Evolutionary conservation across 2,329 filamentous ascomycete species (phyloP).

Genomic region (Huntiella bhutanensis): DNA sequence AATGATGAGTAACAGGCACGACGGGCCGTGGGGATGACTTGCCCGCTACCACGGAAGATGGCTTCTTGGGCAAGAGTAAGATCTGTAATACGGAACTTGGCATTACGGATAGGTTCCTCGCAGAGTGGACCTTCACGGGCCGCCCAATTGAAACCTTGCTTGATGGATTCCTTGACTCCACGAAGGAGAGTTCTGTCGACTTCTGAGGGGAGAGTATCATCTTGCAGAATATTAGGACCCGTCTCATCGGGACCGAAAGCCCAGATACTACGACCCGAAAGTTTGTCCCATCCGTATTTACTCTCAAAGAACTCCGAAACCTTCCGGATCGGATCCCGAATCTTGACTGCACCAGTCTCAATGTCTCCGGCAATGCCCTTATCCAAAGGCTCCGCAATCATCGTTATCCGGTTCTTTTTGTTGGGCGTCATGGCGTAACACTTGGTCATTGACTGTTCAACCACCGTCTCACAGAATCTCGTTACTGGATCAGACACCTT

Average conservation of each 20-base stretch:
- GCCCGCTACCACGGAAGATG: constrained; percentile 86
- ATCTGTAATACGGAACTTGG: constrained; percentile 92
- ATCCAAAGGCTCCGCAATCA: constrained; percentile 91
- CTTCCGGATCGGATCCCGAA: constrained; percentile 79
- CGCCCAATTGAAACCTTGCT: constrained; percentile 94
- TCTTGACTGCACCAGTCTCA: constrained; percentile 73
- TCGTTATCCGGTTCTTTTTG: constrained; percentile 98
- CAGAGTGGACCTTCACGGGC: constrained; percentile 87
- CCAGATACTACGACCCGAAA: constrained; percentile 92
- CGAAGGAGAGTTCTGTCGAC: constrained; percentile 83
- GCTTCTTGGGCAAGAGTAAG: constrained; percentile 70
- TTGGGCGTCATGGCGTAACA: constrained; percentile 96
- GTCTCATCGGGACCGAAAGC: constrained; percentile 92
- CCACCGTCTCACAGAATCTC: constrained; percentile 91
- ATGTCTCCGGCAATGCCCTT: constrained; percentile 91
- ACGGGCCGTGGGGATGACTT: constrained; percentile 89
- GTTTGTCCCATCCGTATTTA: constrained; percentile 88
- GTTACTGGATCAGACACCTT: constrained; percentile 97
- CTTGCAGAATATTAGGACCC: constrained; percentile 87
- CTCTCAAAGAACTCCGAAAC: constrained; percentile 96
- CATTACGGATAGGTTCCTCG: constrained; percentile 96
- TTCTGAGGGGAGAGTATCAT: constrained; percentile 86
- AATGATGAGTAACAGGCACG: constrained; percentile 91
- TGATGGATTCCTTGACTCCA: constrained; percentile 76
- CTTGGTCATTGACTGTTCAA: constrained; percentile 92